Conservation (phyloP, 768 basidiomycete species). For the Leucocoprinus birnbaumii region DNA sequence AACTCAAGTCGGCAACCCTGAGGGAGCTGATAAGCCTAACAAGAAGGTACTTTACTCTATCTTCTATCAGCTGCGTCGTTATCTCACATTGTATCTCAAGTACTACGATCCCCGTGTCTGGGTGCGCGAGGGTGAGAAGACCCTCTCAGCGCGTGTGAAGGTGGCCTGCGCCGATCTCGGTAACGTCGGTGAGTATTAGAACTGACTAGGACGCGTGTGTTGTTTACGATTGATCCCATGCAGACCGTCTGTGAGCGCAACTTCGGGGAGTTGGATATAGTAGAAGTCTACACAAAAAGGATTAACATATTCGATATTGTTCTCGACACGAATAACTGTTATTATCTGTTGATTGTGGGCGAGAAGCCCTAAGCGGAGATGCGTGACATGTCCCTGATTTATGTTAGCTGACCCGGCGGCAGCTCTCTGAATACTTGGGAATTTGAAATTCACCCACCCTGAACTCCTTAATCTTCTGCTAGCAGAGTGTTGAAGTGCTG, state of each 20-base stretch:
- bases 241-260: slow-evolving; percentile 5
- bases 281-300: not conserved
- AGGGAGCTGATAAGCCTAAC: slow-evolving; percentile 96
- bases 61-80: slow-evolving; percentile 4
- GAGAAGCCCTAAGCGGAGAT: no score
- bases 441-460: no score
- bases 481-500: no score
- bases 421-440: no score
- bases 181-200: slow-evolving; percentile 32
- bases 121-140: slow-evolving; percentile 99
- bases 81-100: slow-evolving; percentile 32
- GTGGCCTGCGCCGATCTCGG: slow-evolving; percentile 92
- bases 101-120: slow-evolving; percentile 96
- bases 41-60: slow-evolving; percentile 72
- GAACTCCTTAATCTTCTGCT: no score
- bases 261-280: not conserved
- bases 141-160: slow-evolving; percentile 81
- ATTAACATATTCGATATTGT: not conserved
- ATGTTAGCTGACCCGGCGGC: no score
- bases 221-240: not conserved
- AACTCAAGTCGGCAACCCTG: slow-evolving; percentile 95
- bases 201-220: not conserved
- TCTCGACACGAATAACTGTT: not conserved
- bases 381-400: no score
- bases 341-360: no score